These are phyloP conservation scores for Hypoxylon crocopeplum DNA, from an alignment of 495 filamentous ascomycete species.

Conservation along the genomic window DNA sequence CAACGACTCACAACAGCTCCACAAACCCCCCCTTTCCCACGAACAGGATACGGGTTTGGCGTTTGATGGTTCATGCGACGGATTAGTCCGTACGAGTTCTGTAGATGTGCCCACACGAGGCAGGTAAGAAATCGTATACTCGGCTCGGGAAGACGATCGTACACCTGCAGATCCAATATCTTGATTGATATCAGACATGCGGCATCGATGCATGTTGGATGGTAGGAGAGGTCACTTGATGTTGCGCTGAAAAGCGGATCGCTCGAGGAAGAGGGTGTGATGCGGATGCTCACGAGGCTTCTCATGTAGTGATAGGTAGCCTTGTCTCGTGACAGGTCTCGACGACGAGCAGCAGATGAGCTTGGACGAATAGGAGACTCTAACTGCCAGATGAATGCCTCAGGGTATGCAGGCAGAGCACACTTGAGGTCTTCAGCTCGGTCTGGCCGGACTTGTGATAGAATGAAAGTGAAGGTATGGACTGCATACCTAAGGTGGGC, in stretches of 20 bases:
- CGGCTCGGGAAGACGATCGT: not conserved
- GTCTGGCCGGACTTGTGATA: too few relatives aligned
- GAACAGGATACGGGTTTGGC: not conserved
- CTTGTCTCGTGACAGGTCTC: conserved; percentile 25
- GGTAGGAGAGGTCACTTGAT: conserved; percentile 31
- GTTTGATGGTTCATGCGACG: conserved; percentile 4
- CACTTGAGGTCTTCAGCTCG: too few relatives aligned
- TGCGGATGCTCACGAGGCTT: conserved; percentile 35
- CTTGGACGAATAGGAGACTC: too few relatives aligned
- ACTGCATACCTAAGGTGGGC: not conserved
- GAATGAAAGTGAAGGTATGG: not conserved
- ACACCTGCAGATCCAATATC: not conserved
- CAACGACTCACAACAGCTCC: conserved; percentile 16
- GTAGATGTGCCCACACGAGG: not conserved
- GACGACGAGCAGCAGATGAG: not conserved
- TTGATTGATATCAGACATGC: conserved; percentile 1
- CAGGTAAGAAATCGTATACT: not conserved
- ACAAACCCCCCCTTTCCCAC: conserved; percentile 8
- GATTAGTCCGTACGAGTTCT: conserved; percentile 6
- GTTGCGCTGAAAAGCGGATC: conserved; percentile 24
- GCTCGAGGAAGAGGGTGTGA: conserved; percentile 31
- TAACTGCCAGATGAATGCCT: not conserved
- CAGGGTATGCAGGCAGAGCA: too few relatives aligned
- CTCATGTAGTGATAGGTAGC: conserved; percentile 9
- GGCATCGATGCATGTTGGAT: conserved; percentile 11